Evolutionary conservation across 768 basidiomycete genomes (phyloP).

Genomic region (Boletus edulis): DNA sequence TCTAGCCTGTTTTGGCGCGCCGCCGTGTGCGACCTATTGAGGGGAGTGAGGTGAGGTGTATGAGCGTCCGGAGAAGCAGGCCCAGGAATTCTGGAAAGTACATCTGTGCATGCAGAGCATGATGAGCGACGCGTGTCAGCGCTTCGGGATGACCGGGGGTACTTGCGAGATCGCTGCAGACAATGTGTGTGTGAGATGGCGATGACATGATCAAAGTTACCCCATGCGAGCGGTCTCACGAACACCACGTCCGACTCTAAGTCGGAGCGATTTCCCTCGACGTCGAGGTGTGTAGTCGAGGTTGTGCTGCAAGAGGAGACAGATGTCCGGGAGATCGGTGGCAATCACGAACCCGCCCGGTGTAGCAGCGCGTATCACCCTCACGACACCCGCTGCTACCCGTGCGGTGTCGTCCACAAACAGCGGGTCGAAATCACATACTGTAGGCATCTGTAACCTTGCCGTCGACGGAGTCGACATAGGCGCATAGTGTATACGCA

Average conservation of each 20-base stretch:
- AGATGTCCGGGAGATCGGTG: constrained; percentile 80
- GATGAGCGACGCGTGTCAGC: not conserved
- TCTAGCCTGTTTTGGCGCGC: constrained; percentile 46
- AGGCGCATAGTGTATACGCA: constrained; percentile 47
- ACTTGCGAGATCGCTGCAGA: constrained; percentile 84
- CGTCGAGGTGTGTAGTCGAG: constrained; percentile 10
- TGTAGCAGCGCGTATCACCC: too few relatives aligned
- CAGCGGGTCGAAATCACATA: constrained; percentile 53
- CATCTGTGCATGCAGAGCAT: constrained; percentile 46
- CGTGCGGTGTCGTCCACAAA: constrained; percentile 30
- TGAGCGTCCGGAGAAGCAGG: constrained; percentile 69
- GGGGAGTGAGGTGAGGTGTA: constrained; percentile 62
- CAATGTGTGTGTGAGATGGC: constrained; percentile 59
- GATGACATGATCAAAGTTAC: constrained; percentile 43
- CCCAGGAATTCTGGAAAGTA: constrained; percentile 85
- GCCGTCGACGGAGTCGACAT: too few relatives aligned
- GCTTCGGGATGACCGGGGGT: not conserved
- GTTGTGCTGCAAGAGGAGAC: constrained; percentile 46
- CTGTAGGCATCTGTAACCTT: constrained; percentile 38
- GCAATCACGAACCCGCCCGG: constrained; percentile 38
- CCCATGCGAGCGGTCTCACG: constrained; percentile 73
- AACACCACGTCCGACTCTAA: constrained; percentile 1
- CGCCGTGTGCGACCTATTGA: not conserved
- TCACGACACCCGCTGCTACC: constrained; percentile 22
- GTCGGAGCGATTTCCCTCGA: constrained; percentile 17